Evolutionary conservation across 2,329 filamentous ascomycete genomes (phyloP), one percentile per base, ranked within the genome.

Genomic region (Calonectria pauciramosa): DNA sequence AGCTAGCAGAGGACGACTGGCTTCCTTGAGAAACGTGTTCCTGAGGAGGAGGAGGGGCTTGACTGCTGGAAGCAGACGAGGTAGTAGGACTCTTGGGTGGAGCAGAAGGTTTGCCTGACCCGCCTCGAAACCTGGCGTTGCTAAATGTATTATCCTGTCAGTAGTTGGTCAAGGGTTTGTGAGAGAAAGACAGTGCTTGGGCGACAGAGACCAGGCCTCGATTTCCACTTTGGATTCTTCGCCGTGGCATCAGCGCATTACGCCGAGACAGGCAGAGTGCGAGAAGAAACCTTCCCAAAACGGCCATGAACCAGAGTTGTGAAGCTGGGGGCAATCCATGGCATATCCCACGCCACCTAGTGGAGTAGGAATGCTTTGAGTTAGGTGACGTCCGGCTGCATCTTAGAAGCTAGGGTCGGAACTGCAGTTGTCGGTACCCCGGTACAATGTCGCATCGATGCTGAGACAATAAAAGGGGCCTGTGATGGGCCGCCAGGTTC

Each of bases 121-220:
- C 87, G 82, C 90, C 89, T 84, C 90, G 89, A 81, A 92, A 90
- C 76, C 90, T 89, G 82, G 90, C 90, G 86, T 90, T 91, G 80
- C 90, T 91, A 77, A 23, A 60, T 75, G 68, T 23, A 71, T 74
- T 68, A 66, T 72, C 80, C 75, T 85, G 85, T 80, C 80, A 80
- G 75, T 71, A 69, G 59, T 36, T 66, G 38, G 30, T 23, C 70
- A 71, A 68, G 26, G 36, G 54, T 23, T 30, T 66, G 67, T 52
- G 66, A 65, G 47, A 69, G 59, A 72, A 74, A 70, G 60, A 70
- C 52, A 44, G 47, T 63, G 66, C 68, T 72, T 70, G 41, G 36
- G 38, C 70, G 70, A 75, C 26, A 67, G 60, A 65, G 67, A 63
- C 65, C 60, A 56, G 63, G 71, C 69, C 68, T 66, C 18, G 18